Evolutionary conservation across 2,329 filamentous ascomycete genomes (phyloP).

Genomic region (Phaeosphaeria sp.): DNA sequence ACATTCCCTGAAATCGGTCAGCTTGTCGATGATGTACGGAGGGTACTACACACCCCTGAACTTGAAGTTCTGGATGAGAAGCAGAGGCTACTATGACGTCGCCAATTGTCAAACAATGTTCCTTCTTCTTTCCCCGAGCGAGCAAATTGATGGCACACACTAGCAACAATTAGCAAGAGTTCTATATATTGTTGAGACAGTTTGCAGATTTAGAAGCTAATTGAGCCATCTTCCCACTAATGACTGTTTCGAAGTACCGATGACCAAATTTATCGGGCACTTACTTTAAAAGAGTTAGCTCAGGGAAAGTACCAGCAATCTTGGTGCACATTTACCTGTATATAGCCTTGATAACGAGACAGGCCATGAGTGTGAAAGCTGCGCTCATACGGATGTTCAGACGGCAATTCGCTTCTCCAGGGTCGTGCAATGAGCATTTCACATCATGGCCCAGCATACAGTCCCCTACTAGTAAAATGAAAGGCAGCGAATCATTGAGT

Average conservation of each 20-base stretch:
- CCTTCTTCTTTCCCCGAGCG: slow-evolving; percentile 32
- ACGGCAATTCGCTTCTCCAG: slow-evolving; percentile 22
- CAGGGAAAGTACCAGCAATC: too few species aligned
- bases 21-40: neutral
- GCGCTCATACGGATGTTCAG: slow-evolving; percentile 41
- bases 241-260: too few species aligned
- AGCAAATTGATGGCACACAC: slow-evolving; percentile 33
- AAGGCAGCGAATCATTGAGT: neutral
- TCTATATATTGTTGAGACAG: neutral
- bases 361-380: slow-evolving; percentile 32
- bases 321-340: slow-evolving; percentile 21
- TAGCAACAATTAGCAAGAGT: neutral
- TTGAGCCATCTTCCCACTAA: too few species aligned
- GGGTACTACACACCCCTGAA: slow-evolving; percentile 25
- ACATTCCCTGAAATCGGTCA: slow-evolving; percentile 26
- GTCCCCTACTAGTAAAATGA: slow-evolving; percentile 11
- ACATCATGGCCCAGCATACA: slow-evolving; percentile 19
- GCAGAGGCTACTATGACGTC: slow-evolving; percentile 40
- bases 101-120: slow-evolving; percentile 39
- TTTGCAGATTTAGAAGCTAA: neutral
- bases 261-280: too few species aligned
- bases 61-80: slow-evolving; percentile 31
- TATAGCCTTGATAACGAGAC: slow-evolving; percentile 31
- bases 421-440: slow-evolving; percentile 15
- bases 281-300: neutral